Base-by-base conservation (phyloP, 169 alveolate genomes). In the Plasmodium knowlesi region DNA sequence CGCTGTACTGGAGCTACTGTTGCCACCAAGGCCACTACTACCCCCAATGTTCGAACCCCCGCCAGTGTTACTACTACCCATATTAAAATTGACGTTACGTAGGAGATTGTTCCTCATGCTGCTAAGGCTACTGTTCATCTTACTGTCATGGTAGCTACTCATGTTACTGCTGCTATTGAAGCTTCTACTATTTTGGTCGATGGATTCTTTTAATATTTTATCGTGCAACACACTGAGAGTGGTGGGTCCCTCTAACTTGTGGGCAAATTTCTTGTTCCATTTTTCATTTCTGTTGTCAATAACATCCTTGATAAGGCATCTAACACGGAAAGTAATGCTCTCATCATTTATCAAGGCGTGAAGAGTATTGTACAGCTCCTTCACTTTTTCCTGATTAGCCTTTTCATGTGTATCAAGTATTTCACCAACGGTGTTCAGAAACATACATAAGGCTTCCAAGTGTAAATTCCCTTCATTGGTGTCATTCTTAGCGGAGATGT, bases 371-470 rank as follows among this genome's bases (percentile, higher is more conserved):
- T 93, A 96, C 61, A 95, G 61, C 46, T 96, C 96, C 76, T 97
- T 96, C 96, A 98, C 97, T 78, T 96, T 94, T 81, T 95, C 96
- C 73, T 86, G 93, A 50, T 86, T 76, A 1, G 93, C 84, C 90
- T 95, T 93, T 92, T 93, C 95, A 90, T 92, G 95, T 54, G 97
- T 93, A 94, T 97, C 96, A 70, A 96, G 95, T 14, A 95, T 88
- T 86, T 94, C 95, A 1, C 98, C 98, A 22, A 97, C 98, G n/a
- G 98, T 97, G 88, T 97, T 98, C 82, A 97, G 70, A 79, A 97
- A 96, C 85, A 97, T 97, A 41, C 98, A 97, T 95, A 97, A 82
- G 0, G 97, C 98, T 88, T 97, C 98, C 71, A 97, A 88, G 90
- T 96, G 98, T 80, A 96, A 86, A 70, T 96, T 95, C 3, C 97